These are phyloP conservation scores for Camellia granthamiana DNA, from an alignment of 148 eudicot genomes.

Conservation along the genomic window DNA sequence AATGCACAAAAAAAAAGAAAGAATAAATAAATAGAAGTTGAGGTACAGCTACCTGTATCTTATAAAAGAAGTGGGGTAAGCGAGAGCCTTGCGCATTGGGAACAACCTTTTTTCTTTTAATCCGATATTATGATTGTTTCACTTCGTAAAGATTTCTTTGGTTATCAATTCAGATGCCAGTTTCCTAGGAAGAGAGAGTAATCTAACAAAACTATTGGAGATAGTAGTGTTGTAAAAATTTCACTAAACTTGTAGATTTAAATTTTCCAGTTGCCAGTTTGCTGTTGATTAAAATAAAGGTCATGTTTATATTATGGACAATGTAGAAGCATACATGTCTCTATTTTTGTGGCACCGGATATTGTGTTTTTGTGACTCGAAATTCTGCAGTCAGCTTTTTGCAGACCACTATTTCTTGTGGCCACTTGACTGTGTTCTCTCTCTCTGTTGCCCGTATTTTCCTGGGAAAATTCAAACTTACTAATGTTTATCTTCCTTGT, in stretches of 20 bases:
- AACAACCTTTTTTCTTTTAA: too few relatives aligned
- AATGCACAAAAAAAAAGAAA: too few relatives aligned
- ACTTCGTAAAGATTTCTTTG: background rate
- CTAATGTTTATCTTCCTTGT: conserved; percentile 24
- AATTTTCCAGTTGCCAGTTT: too few relatives aligned
- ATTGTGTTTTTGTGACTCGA: background rate
- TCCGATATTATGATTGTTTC: too few relatives aligned
- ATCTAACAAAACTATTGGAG: background rate
- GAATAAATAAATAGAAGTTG: too few relatives aligned
- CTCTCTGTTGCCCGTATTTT: background rate
- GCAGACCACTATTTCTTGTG: conserved; percentile 1
- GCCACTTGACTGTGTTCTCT: background rate
- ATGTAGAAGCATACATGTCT: background rate
- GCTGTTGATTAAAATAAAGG: too few relatives aligned
- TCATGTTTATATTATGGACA: background rate
- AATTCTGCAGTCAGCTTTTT: background rate
- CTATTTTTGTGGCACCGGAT: background rate
- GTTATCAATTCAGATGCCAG: conserved; percentile 4
- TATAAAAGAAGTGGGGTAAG: too few relatives aligned
- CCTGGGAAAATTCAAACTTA: conserved; percentile 1
- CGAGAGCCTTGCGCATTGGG: too few relatives aligned
- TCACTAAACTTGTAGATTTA: background rate
- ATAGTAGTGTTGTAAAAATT: background rate
- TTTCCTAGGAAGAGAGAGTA: background rate
- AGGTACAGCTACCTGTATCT: too few relatives aligned